These are phyloP conservation scores for Aphanoascus verrucosus DNA, from an alignment of 2,329 filamentous ascomycete species.

Conservation along the genomic window DNA sequence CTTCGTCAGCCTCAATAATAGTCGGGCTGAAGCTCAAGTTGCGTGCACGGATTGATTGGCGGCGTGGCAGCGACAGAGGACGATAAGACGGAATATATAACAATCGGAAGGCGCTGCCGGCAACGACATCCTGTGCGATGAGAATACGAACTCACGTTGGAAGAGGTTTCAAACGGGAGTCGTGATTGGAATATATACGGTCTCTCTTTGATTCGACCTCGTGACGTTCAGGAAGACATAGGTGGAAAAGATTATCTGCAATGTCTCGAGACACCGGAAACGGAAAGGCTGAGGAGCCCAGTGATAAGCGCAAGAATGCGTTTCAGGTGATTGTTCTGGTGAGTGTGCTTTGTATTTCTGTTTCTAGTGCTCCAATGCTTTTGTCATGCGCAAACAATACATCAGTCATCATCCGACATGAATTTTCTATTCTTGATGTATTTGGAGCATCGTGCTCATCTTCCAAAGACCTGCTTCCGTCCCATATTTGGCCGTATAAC, in stretches of 20 bases:
- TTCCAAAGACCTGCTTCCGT: too few relatives aligned
- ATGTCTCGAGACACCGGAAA: constrained; percentile 11
- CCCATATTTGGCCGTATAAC: too few relatives aligned
- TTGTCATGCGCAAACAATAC: too few relatives aligned
- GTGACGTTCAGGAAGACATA: not conserved
- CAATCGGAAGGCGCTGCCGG: not conserved
- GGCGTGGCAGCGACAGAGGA: not conserved
- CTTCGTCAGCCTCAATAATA: too few relatives aligned
- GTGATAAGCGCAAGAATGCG: constrained; percentile 29
- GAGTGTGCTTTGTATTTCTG: constrained; percentile 31
- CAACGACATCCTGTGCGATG: not conserved
- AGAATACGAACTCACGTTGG: not conserved
- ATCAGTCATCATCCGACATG: too few relatives aligned
- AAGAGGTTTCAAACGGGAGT: too few relatives aligned
- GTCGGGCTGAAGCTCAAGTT: too few relatives aligned
- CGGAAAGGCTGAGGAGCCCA: constrained; percentile 3
- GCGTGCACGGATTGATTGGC: too few relatives aligned
- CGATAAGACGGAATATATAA: not conserved
- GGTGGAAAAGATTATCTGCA: not conserved
- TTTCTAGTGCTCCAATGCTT: not conserved
- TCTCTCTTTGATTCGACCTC: not conserved
- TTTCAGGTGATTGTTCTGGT: constrained; percentile 68
- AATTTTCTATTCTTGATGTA: too few relatives aligned
- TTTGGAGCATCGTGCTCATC: too few relatives aligned
- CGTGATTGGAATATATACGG: not conserved